Conservation (phyloP, 2,329 filamentous ascomycete species). For the Orbilia ellipsospora region DNA sequence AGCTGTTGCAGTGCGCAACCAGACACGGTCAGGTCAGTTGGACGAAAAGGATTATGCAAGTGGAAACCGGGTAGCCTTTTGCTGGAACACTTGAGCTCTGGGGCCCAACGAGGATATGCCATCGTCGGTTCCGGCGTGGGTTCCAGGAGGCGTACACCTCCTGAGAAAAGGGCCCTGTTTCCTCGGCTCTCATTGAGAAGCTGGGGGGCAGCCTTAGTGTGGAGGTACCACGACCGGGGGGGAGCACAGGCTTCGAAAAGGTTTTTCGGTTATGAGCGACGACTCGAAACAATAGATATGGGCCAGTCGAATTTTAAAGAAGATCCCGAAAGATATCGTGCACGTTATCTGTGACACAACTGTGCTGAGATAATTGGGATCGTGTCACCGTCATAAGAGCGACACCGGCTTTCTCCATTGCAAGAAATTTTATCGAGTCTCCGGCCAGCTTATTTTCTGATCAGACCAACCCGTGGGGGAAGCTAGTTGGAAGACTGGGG, state of each 20-base stretch:
- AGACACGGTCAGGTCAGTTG: slow-evolving; percentile 24
- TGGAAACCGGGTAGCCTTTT: slow-evolving; percentile 21
- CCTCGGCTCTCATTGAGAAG: slow-evolving; percentile 24
- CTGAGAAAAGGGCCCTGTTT: slow-evolving; percentile 40
- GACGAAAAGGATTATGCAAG: slow-evolving; percentile 47
- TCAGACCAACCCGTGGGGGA: slow-evolving; percentile 34
- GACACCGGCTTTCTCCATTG: background rate
- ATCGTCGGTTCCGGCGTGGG: background rate
- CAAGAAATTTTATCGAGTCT: background rate
- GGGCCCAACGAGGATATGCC: background rate
- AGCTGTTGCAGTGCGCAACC: slow-evolving; percentile 32
- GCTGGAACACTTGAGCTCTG: slow-evolving; percentile 11
- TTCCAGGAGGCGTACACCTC: slow-evolving; percentile 28
- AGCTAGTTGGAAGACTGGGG: slow-evolving; percentile 42
- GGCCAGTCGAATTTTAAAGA: slow-evolving; percentile 1
- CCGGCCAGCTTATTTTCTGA: slow-evolving; percentile 1
- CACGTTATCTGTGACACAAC: slow-evolving; percentile 21
- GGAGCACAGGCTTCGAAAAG: slow-evolving; percentile 21
- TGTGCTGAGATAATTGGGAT: slow-evolving; percentile 8
- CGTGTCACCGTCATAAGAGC: background rate
- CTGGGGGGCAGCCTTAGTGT: slow-evolving; percentile 43
- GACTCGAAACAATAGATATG: background rate
- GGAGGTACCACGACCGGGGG: slow-evolving; percentile 48
- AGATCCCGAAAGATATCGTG: slow-evolving; percentile 20
- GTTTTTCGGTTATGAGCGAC: slow-evolving; percentile 52